phyloP scores from a whole-genome alignment of 1,139 yeast genomes.

The Candida pseudocylindracea region DNA sequence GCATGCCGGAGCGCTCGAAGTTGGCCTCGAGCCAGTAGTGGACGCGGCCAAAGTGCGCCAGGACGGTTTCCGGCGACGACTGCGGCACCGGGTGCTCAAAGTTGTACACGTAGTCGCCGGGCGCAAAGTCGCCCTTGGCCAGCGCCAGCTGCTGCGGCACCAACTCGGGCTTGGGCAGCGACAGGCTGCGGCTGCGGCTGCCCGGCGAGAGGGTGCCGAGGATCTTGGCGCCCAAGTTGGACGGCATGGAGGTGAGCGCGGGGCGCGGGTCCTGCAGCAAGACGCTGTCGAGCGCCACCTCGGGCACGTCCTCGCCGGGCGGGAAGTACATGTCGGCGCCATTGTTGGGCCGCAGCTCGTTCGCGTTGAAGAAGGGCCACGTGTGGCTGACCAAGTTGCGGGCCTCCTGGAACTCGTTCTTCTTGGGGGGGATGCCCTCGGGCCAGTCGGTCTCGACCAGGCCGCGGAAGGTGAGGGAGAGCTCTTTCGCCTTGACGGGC shows the following conservation, averaged over 20 bases:
- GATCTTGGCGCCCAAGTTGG: constrained; percentile 11
- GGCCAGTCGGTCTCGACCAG: constrained; percentile 87
- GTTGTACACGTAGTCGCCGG: constrained; percentile 82
- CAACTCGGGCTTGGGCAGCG: constrained; percentile 5
- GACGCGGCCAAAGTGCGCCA: constrained; percentile 67
- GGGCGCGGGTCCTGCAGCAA: constrained; percentile 8
- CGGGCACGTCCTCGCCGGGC: neutral
- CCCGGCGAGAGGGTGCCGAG: constrained; percentile 17
- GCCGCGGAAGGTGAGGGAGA: constrained; percentile 52
- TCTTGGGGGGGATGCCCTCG: constrained; percentile 91
- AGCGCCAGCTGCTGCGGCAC: constrained; percentile 5
- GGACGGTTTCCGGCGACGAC: constrained; percentile 59
- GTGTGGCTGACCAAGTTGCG: constrained; percentile 54
- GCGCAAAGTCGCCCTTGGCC: constrained; percentile 17
- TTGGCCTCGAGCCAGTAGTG: constrained; percentile 44
- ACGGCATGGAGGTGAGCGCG: constrained; percentile 3
- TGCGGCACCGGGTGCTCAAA: constrained; percentile 80
- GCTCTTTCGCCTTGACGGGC: constrained; percentile 50
- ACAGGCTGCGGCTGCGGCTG: neutral
- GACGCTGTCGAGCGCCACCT: too few species aligned
- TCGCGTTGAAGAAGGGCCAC: constrained; percentile 68
- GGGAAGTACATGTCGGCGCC: constrained; percentile 26
- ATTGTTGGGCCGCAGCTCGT: constrained; percentile 18
- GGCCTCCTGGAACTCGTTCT: constrained; percentile 37
- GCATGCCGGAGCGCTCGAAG: constrained; percentile 62